phyloP scores from a whole-genome alignment of 768 basidiomycete species.

The Clitopilus hobsonii region DNA sequence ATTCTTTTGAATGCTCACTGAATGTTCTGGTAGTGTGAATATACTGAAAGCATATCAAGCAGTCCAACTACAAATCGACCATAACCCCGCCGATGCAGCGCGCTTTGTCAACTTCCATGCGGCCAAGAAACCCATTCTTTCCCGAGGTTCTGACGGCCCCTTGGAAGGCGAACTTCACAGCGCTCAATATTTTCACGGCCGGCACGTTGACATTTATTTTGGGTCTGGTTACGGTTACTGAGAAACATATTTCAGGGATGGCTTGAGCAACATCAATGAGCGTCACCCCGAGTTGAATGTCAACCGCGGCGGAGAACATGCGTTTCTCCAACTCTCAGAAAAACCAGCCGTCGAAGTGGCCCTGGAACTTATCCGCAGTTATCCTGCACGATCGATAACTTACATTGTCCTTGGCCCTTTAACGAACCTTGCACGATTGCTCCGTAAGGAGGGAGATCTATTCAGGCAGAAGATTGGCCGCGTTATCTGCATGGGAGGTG shows the following conservation, averaged over 20 bases:
- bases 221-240: neutral
- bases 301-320: constrained; percentile 21
- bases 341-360: constrained; percentile 49
- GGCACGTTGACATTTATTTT: constrained; percentile 30
- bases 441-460: constrained; percentile 48
- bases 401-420: constrained; percentile 75
- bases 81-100: constrained; percentile 43
- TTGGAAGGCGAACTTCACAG: constrained; percentile 67
- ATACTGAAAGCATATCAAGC: constrained; percentile 73
- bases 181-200: constrained; percentile 85
- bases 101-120: constrained; percentile 64
- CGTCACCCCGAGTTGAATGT: constrained; percentile 64
- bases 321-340: constrained; percentile 42
- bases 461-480: constrained; percentile 60
- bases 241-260: constrained; percentile 46
- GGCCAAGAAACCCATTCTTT: constrained; percentile 53
- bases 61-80: constrained; percentile 52
- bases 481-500: constrained; percentile 92
- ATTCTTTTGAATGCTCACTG: neutral
- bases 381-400: constrained; percentile 51
- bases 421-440: constrained; percentile 72
- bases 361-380: constrained; percentile 47
- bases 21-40: constrained; percentile 46
- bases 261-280: constrained; percentile 53
- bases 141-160: constrained; percentile 59